Evolutionary conservation across 2,329 filamentous ascomycete species (phyloP).

Genomic region (Saccharata proteae): DNA sequence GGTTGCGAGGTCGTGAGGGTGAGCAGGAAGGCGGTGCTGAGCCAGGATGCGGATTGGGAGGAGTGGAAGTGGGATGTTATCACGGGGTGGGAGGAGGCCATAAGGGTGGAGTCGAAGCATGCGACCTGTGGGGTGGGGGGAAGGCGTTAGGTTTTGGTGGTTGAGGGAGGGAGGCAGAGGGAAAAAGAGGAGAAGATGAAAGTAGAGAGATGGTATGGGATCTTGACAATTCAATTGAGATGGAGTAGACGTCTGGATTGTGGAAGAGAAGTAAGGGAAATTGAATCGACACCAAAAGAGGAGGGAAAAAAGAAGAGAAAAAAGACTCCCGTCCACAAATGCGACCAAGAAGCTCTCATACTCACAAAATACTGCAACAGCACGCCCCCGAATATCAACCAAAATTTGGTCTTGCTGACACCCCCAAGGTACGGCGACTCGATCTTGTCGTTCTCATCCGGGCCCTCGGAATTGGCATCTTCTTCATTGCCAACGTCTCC

Average conservation of each 20-base stretch:
- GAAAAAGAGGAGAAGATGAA: too few relatives aligned
- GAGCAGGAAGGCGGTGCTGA: slow-evolving; percentile 67
- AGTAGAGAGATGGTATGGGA: too few relatives aligned
- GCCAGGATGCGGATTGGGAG: slow-evolving; percentile 70
- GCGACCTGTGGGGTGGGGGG: slow-evolving; percentile 16
- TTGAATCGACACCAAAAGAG: neutral
- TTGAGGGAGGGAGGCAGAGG: neutral
- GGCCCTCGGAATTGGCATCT: slow-evolving; percentile 13
- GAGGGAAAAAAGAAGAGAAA: neutral
- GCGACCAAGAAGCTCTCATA: slow-evolving; percentile 5
- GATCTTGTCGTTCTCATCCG: slow-evolving; percentile 16
- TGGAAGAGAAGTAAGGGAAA: neutral
- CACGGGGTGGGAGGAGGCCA: slow-evolving; percentile 70
- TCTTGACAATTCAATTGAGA: neutral
- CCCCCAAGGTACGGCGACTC: slow-evolving; percentile 17
- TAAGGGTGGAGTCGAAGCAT: slow-evolving; percentile 63
- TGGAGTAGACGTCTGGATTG: neutral
- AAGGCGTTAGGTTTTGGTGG: neutral
- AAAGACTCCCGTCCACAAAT: too few relatives aligned
- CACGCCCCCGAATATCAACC: slow-evolving; percentile 26
- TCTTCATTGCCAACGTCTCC: slow-evolving; percentile 3
- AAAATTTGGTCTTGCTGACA: slow-evolving; percentile 20
- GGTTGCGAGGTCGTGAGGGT: slow-evolving; percentile 68
- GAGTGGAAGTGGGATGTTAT: slow-evolving; percentile 70
- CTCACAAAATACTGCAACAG: slow-evolving; percentile 26